Evolutionary conservation across 306 rosid species (phyloP).

Genomic region (Ammopiptanthus mongolicus): DNA sequence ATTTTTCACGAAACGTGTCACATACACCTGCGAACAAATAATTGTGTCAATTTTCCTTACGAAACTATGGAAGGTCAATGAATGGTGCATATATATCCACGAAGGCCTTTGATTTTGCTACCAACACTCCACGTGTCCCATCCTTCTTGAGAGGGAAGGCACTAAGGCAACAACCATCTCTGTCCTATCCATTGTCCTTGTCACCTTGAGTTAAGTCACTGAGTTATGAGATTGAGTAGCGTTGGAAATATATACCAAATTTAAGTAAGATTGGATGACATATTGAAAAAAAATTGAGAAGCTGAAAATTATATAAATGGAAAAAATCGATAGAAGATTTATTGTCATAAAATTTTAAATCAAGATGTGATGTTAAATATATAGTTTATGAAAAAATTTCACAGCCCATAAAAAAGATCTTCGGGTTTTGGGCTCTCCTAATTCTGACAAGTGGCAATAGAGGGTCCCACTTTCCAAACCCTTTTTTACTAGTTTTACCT

Average conservation of each 20-base stretch:
- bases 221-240: not conserved
- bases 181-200: not conserved
- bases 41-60: not conserved
- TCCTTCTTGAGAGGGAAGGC: not conserved
- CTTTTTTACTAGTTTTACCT: not conserved
- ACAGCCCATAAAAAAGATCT: no score
- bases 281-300: no score
- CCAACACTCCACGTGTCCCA: slow-evolving; percentile 23
- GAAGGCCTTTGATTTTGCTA: not conserved
- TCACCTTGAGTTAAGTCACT: not conserved
- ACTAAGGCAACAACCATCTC: not conserved
- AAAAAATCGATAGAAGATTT: no score
- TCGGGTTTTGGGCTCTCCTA: no score
- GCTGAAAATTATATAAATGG: no score
- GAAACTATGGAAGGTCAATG: not conserved
- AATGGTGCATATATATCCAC: not conserved
- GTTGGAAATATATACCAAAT: no score
- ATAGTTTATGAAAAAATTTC: no score
- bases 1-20: not conserved
- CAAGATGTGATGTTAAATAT: no score
- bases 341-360: no score
- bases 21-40: not conserved
- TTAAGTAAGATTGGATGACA: no score
- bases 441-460: no score
- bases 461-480: slow-evolving; percentile 6